Conservation (phyloP, 306 rosid genomes). For the Boehmeria nivea region DNA sequence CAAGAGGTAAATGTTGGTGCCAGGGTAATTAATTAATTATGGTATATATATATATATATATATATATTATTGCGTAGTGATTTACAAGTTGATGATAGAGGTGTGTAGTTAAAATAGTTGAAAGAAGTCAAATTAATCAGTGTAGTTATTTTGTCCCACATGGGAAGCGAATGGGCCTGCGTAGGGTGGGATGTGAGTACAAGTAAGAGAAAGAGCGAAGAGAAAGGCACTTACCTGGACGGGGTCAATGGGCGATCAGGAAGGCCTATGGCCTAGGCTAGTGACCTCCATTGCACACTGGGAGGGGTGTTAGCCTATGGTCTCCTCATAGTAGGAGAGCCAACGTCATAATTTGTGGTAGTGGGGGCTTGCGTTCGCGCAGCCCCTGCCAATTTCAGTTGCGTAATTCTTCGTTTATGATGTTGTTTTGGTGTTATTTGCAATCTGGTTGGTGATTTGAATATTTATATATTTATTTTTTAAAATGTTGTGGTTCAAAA, state of each 20-base stretch:
- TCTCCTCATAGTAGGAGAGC: conserved; percentile 42
- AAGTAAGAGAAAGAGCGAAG: background rate
- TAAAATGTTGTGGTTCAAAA: too few relatives aligned
- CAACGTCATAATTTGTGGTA: conserved; percentile 53
- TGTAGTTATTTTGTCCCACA: conserved; percentile 30
- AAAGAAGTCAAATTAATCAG: background rate
- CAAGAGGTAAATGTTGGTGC: too few relatives aligned
- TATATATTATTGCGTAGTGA: too few relatives aligned
- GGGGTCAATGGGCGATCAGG: conserved; percentile 47
- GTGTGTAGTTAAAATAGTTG: background rate
- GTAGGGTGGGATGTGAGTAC: background rate
- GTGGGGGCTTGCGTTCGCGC: conserved; percentile 61
- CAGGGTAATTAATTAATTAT: too few relatives aligned
- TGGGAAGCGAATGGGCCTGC: background rate
- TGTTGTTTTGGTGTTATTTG: too few relatives aligned
- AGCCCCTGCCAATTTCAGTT: conserved; percentile 33
- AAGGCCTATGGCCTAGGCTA: conserved; percentile 41
- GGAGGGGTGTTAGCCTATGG: conserved; percentile 55
- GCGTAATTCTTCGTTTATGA: background rate
- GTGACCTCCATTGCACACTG: conserved; percentile 50
- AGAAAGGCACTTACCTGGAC: conserved; percentile 28
- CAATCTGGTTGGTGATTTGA: too few relatives aligned
- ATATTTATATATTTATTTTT: too few relatives aligned
- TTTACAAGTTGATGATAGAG: too few relatives aligned
- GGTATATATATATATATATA: too few relatives aligned